phyloP scores from a whole-genome alignment of 2,329 filamentous ascomycete species.

The Thelonectria rubi region DNA sequence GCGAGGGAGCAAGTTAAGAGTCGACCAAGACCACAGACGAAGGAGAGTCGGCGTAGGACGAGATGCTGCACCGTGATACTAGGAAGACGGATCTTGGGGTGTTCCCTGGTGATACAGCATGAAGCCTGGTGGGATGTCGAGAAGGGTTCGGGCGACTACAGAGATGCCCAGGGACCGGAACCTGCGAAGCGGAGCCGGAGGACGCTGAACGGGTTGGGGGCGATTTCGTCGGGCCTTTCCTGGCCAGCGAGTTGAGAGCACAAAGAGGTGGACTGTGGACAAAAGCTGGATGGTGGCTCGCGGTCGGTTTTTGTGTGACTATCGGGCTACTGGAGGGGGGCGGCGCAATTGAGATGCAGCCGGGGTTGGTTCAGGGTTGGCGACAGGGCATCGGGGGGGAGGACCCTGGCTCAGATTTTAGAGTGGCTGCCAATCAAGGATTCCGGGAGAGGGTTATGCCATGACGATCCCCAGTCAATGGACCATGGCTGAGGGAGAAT shows the following conservation, averaged over 20 bases:
- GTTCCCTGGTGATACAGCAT: slow-evolving; percentile 59
- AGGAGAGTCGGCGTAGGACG: slow-evolving; percentile 56
- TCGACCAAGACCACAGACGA: slow-evolving; percentile 42
- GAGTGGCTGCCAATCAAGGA: slow-evolving; percentile 52
- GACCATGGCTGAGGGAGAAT: slow-evolving; percentile 46
- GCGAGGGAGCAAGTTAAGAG: slow-evolving; percentile 28
- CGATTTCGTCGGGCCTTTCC: slow-evolving; percentile 41
- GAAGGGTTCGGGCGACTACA: slow-evolving; percentile 59
- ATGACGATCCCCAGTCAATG: slow-evolving; percentile 43
- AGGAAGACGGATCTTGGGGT: slow-evolving; percentile 55
- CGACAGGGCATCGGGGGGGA: slow-evolving; percentile 48
- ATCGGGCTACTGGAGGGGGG: slow-evolving; percentile 48
- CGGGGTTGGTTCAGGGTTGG: slow-evolving; percentile 53
- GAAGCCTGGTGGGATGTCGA: slow-evolving; percentile 56
- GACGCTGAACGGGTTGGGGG: slow-evolving; percentile 31
- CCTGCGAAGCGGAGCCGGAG: slow-evolving; percentile 44
- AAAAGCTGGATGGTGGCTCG: slow-evolving; percentile 52
- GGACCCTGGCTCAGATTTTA: slow-evolving; percentile 49
- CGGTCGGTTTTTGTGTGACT: slow-evolving; percentile 62
- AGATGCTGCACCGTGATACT: slow-evolving; percentile 63
- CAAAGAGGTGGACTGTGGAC: slow-evolving; percentile 43
- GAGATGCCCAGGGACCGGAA: slow-evolving; percentile 46
- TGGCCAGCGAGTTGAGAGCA: slow-evolving; percentile 42
- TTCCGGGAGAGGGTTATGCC: slow-evolving; percentile 45
- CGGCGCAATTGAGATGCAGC: slow-evolving; percentile 54